These are phyloP conservation scores for Apiospora saccharicola DNA, from an alignment of 2,329 filamentous ascomycete species.

Conservation along the genomic window DNA sequence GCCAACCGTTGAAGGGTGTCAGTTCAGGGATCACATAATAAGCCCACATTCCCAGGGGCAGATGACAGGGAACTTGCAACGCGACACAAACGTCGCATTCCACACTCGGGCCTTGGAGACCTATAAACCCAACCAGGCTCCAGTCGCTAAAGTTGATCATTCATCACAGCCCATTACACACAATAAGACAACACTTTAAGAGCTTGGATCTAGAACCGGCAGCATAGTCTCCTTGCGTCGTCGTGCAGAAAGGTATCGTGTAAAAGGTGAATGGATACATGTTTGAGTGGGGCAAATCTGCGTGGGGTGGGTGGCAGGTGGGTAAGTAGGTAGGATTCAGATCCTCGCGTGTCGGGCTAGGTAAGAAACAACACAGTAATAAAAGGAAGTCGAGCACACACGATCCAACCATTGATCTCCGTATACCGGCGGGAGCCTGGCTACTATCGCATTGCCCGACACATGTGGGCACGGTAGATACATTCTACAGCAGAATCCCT, in stretches of 20 bases:
- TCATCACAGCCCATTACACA: not conserved
- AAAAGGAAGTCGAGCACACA: not conserved
- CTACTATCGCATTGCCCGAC: not conserved
- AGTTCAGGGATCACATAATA: not conserved
- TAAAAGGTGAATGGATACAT: not conserved
- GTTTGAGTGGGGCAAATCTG: not conserved
- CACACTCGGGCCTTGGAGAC: not conserved
- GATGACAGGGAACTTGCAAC: constrained; percentile 6
- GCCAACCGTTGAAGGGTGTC: not conserved
- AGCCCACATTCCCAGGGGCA: constrained; percentile 9
- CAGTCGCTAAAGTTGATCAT: not conserved
- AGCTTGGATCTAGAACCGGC: not conserved
- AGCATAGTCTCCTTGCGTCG: not conserved
- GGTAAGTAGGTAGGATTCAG: not conserved
- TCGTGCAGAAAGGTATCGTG: not conserved
- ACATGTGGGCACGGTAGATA: not conserved
- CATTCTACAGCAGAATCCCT: too few relatives aligned
- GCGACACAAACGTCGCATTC: not conserved
- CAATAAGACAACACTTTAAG: not conserved
- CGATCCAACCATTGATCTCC: not conserved
- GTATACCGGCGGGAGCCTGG: not conserved
- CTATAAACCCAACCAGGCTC: not conserved
- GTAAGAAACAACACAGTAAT: too few relatives aligned
- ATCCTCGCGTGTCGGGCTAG: not conserved
- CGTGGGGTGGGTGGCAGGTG: not conserved